Evolutionary conservation across 495 filamentous ascomycete genomes (phyloP).

Genomic region (Daldinia loculata): DNA sequence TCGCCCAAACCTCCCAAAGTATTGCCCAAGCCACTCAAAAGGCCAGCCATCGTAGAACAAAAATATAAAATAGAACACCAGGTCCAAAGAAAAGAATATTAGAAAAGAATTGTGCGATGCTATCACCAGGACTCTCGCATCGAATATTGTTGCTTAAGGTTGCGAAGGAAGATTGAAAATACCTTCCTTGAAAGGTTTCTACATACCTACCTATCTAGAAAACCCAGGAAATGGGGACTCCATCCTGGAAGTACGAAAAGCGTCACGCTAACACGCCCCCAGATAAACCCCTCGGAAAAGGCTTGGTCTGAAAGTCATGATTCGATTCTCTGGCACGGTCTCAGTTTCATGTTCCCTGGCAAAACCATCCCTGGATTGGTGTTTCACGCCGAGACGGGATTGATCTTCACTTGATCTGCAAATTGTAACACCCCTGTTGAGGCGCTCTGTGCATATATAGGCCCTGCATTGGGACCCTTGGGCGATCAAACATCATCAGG

Average conservation of each 20-base stretch:
- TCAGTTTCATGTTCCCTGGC: conserved; percentile 45
- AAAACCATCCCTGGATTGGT: conserved; percentile 32
- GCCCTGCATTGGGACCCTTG: conserved; percentile 25
- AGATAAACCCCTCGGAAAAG: conserved; percentile 16
- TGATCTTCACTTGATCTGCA: conserved; percentile 35
- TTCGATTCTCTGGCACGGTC: conserved; percentile 33
- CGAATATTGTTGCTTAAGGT: conserved; percentile 14
- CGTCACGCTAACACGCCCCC: conserved; percentile 2
- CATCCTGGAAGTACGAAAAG: conserved; percentile 33
- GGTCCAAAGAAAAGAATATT: conserved; percentile 43
- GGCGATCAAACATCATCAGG: conserved; percentile 33
- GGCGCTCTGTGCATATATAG: not conserved
- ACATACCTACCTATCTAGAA: no score
- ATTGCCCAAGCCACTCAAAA: conserved; percentile 37
- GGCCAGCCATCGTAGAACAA: conserved; percentile 44
- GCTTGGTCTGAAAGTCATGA: conserved; percentile 40
- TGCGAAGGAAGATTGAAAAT: conserved; percentile 18
- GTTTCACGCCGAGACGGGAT: conserved; percentile 25
- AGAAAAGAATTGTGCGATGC: conserved; percentile 24
- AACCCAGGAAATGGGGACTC: conserved; percentile 19
- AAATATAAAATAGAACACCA: conserved; percentile 43
- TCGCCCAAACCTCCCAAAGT: conserved; percentile 29
- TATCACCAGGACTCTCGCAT: conserved; percentile 32
- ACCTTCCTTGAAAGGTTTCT: conserved; percentile 24
- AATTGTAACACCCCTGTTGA: conserved; percentile 3